Percentiles rank a stretch among this genome's conserved stretches.
Evolutionary conservation across 768 basidiomycete species (phyloP).

Genomic region (Suillus occidentalis): DNA sequence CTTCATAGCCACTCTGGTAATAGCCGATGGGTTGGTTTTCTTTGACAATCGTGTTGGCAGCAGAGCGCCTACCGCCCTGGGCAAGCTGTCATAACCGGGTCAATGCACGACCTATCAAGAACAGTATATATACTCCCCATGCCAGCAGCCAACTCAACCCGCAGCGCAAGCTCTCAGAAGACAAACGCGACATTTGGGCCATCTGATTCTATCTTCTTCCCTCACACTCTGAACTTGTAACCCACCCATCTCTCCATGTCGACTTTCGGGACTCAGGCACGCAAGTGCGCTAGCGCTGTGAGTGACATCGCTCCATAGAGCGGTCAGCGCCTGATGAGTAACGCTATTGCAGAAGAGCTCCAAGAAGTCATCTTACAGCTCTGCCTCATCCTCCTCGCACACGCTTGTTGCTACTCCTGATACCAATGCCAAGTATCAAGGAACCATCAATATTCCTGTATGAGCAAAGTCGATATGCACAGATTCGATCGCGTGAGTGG

Average conservation of each 20-base stretch:
- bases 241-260: not conserved
- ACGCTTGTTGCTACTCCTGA: not conserved
- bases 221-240: not conserved
- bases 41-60: conserved; percentile 1
- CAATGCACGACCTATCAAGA: not conserved
- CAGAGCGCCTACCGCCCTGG: not conserved
- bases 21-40: not conserved
- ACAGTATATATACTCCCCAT: not conserved
- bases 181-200: not conserved
- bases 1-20: not conserved
- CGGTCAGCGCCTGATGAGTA: not conserved
- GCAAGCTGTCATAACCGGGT: not conserved
- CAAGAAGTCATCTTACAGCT: not conserved
- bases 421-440: not conserved
- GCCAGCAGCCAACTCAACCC: not conserved
- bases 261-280: not conserved
- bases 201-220: not conserved
- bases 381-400: not conserved
- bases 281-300: not conserved
- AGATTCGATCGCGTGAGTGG: not conserved
- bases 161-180: not conserved
- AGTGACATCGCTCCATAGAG: not conserved
- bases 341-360: not conserved
- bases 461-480: not conserved
- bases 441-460: not conserved